Base-by-base conservation (phyloP, 306 rosid genomes). In the Morella rubra region DNA sequence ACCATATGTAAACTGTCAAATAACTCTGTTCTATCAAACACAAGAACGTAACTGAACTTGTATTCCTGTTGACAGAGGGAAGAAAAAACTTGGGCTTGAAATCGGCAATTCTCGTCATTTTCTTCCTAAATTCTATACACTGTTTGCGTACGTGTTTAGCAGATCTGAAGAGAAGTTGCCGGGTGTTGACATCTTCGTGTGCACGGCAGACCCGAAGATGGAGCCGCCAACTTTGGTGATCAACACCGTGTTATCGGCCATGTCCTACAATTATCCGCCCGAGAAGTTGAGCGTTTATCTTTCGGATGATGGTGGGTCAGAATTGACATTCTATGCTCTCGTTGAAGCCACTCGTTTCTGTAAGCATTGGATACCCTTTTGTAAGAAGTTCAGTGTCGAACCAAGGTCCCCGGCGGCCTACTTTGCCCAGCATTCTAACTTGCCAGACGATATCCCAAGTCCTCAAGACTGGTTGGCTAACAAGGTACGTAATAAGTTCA, bases 181-280 rank as follows among this genome's bases (percentile, higher is more conserved):
- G 1, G 71, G 27, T 2, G 82, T 88, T 22, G 97, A 90, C 82
- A 81, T 86, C 0, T 88, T 90, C 78, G 87, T 91, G n/a, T 90
- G 93, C 86, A 91, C 95, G 4, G 95, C 95, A 4, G 97, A 91
- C 74, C 93, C 91, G 16, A 75, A 0, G 46, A 27, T 90, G 67
- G 97, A 90, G 80, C 93, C 95, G n/a, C 95, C 97, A 65, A 72
- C 27, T 0, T 64, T 92, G 84, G 93, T 87, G 88, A 78, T 92
- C 12, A 92, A 74, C 86, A 92, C 93, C 9, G 78, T 92, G 0
- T 81, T 92, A 69, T 86, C 91, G 4, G 85, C 73, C 0, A 83
- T 92, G 88, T 71, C 89, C 0, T 90, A 72, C 72, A 83, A 88
- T 50, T 90, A 90, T 66, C 91, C 96, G 41, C 44, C 90, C 3